Base-by-base conservation (phyloP, 768 basidiomycete species). In the Suillus alpinus region DNA sequence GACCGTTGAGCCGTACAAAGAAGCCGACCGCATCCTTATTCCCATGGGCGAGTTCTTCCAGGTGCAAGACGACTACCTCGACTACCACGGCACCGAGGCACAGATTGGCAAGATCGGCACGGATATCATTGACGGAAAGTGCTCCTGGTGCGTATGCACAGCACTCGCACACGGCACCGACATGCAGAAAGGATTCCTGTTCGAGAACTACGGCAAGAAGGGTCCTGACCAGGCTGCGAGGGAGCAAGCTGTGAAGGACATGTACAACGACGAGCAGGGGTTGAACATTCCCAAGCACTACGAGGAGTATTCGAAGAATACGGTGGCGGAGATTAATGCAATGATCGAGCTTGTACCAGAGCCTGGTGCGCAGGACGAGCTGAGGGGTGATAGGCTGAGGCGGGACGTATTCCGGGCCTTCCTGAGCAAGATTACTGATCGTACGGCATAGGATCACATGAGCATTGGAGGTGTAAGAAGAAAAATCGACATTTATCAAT, bases 21-120 rank as follows among this genome's bases (percentile, higher is more conserved):
- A 86, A 64, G 90, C 95, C 0, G 78, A 85, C 41, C 82, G 85
- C 53, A 95, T 98, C 73, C 85, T 98, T 46, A 77, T 98, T 58
- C 92, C 92, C 3, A 83, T 98, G 59, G 96, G 96, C 52, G 95
- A 97, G 75, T 99, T 98, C 78, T 98, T 98, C 87, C 96, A 99
- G 77, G 83, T 96, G 61, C 96, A 99, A 76, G 96, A 98, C 72
- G 96, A 98, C 76, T 98, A 88, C 76, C 85, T 98, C 67, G 97
- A 99, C 75, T 97, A 86, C 71, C 88, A 91, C 23, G 94, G 89
- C 8, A 84, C 91, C 6, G 93, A 94, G 0, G 94, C 94, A 75
- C 82, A 90, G 66, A 90, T 98, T 53, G 96, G 96, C 50, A 98
- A 99, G 78, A 87, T 99, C 62, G 97, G 96, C 20, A 98, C 96